Evolutionary conservation across 768 basidiomycete species (phyloP).

Genomic region (Lactarius deliciosus): DNA sequence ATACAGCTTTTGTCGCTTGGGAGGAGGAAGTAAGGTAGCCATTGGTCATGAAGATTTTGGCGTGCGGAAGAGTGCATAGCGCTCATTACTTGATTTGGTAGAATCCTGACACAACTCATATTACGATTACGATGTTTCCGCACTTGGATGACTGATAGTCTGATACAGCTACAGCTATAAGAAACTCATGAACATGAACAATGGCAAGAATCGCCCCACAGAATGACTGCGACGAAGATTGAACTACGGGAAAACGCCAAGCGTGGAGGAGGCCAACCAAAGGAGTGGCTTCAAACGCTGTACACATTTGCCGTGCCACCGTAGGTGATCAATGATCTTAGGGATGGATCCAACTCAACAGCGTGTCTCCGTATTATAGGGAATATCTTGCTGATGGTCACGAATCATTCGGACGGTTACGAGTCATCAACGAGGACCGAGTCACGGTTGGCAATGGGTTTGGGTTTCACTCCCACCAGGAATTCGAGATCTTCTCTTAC

Average conservation of each 20-base stretch:
- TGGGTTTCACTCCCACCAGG: constrained; percentile 77
- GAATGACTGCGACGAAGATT: constrained; percentile 3
- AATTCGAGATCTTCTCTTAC: constrained; percentile 93
- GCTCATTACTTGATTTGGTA: not conserved
- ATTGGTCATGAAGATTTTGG: constrained; percentile 40
- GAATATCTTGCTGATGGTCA: constrained; percentile 60
- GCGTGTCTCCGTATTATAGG: not conserved
- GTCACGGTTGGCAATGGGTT: constrained; percentile 77
- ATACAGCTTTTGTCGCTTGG: constrained; percentile 83
- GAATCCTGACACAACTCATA: constrained; percentile 9
- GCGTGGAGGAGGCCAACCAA: constrained; percentile 25
- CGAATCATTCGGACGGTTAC: constrained; percentile 66
- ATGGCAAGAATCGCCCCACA: not conserved
- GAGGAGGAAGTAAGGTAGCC: constrained; percentile 85
- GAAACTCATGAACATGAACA: constrained; percentile 7
- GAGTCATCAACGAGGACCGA: constrained; percentile 94
- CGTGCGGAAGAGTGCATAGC: not conserved
- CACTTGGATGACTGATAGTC: constrained; percentile 4
- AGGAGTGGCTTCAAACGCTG: constrained; percentile 57
- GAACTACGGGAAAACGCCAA: constrained; percentile 24
- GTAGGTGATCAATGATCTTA: constrained; percentile 36
- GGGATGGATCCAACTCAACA: not conserved
- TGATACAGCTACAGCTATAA: not conserved
- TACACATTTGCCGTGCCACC: constrained; percentile 76
- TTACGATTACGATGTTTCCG: constrained; percentile 16